Conservation (phyloP, 192 early-diverging fungal species). For the Entomortierella lignicola region DNA sequence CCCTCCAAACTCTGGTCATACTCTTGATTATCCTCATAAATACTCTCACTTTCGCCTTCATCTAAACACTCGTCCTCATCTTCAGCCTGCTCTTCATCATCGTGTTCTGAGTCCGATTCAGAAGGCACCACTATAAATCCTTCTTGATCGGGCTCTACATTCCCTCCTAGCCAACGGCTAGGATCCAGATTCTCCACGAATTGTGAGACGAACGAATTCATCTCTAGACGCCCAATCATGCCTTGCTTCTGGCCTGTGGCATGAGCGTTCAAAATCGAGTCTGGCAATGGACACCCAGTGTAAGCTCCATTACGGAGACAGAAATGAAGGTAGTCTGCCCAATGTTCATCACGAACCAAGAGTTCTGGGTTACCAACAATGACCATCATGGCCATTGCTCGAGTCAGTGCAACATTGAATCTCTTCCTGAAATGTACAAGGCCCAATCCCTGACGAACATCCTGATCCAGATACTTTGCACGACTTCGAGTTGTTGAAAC, state of each 20-base stretch:
- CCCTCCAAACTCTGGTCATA: slow-evolving; percentile 29
- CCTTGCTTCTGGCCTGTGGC: slow-evolving; percentile 27
- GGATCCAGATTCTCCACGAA: slow-evolving; percentile 46
- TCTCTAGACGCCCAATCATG: slow-evolving; percentile 40
- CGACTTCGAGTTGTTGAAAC: slow-evolving; percentile 59
- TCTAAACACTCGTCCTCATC: slow-evolving; percentile 6
- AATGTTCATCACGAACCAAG: slow-evolving; percentile 41
- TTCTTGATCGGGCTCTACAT: slow-evolving; percentile 24
- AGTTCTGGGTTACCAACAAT: slow-evolving; percentile 55
- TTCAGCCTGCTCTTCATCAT: slow-evolving; percentile 20
- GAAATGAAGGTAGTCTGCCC: slow-evolving; percentile 49
- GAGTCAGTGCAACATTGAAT: slow-evolving; percentile 64
- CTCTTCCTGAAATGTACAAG: slow-evolving; percentile 56
- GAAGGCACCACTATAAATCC: slow-evolving; percentile 42
- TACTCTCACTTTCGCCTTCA: slow-evolving; percentile 3
- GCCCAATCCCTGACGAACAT: slow-evolving; percentile 57
- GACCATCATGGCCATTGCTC: slow-evolving; percentile 57
- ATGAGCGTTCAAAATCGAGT: slow-evolving; percentile 44
- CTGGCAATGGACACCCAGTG: slow-evolving; percentile 34
- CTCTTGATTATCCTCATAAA: slow-evolving; percentile 11
- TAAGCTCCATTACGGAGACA: slow-evolving; percentile 48
- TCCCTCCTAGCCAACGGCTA: slow-evolving; percentile 38
- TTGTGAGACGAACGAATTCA: slow-evolving; percentile 50
- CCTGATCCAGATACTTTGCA: slow-evolving; percentile 49
- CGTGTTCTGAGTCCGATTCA: slow-evolving; percentile 21